Evolutionary conservation across 345 rosid genomes (phyloP).

Genomic region (Populus davidiana): DNA sequence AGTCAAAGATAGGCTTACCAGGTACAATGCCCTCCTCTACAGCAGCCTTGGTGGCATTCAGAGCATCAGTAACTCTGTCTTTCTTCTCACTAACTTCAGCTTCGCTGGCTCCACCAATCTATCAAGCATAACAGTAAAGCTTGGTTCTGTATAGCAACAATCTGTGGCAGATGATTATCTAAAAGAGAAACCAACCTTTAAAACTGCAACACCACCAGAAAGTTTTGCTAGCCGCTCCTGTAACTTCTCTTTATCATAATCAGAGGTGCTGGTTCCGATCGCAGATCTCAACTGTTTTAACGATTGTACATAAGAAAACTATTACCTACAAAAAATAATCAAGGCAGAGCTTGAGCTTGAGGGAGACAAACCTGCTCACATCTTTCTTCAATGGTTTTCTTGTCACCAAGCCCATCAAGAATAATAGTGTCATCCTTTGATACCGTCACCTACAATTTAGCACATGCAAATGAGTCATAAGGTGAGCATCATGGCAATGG

Average conservation of each 20-base stretch:
- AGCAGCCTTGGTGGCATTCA: constrained; percentile 33
- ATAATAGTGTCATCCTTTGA: constrained; percentile 39
- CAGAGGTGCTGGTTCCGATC: constrained; percentile 36
- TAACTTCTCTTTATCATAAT: constrained; percentile 27
- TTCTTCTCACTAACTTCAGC: constrained; percentile 31
- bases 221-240: constrained; percentile 26
- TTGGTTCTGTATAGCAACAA: not conserved
- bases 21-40: constrained; percentile 34
- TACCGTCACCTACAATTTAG: constrained; percentile 21
- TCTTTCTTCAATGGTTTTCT: constrained; percentile 41
- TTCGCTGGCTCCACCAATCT: constrained; percentile 36
- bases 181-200: constrained; percentile 13
- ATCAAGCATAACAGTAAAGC: not conserved
- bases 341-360: not conserved
- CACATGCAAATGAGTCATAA: not conserved
- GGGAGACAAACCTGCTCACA: constrained; percentile 34
- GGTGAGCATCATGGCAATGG: not conserved
- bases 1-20: constrained; percentile 6
- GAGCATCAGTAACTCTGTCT: constrained; percentile 32
- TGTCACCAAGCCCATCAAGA: constrained; percentile 43
- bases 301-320: not conserved
- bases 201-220: constrained; percentile 26
- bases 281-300: constrained; percentile 31
- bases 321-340: not conserved
- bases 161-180: not conserved